Evolutionary conservation across 2,329 filamentous ascomycete species (phyloP), one percentile per base, ranked within the genome.

Genomic region (Rhytidhysteron rufulum): DNA sequence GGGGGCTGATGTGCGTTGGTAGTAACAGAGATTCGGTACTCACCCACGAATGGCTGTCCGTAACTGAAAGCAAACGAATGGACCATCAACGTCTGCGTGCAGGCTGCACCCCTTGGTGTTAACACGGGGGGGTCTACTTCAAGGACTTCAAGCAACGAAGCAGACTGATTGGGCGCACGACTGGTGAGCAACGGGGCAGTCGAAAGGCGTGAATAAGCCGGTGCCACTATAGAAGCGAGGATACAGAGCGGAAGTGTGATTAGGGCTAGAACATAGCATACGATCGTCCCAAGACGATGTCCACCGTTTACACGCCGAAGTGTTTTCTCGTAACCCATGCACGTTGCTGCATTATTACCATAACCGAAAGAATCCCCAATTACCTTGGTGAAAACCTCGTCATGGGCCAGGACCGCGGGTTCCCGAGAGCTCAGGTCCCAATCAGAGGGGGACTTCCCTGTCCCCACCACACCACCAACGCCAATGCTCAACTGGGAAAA

Each of bases 51-150:
- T 1, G 86, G 86, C 24, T 73, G 60, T n/a, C 82, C 83, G 58
- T 89, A 90, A 47, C 84, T 89, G 47, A 69, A 78, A 9, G 71
- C 84, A 69, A 91, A 91, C 0, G 77, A 74, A 63, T 88, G 75
- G 3, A 81, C 68, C 78, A 89, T 86, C 40, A 91, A 63, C n/a
- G 77, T 63, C 29, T 80, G 58, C 31, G 75, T 66, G 56, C 77
- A 81, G 35, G 65, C 57, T 33, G 55, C 40, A 25, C 50, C 48
- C 36, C 49, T 44, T 1, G 75, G 73, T 16, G 71, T 76, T 40
- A 80, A 62, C 3, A 88, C 75, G 1, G 85, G 85, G 49, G 79
- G 78, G 37, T 82, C 77, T 13, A 88, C 79, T 64, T 88, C 78
- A 51, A 88, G 82, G 54, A 82, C 83, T 50, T 84, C 73, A 38